Evolutionary conservation across 2,329 filamentous ascomycete genomes (phyloP).

Genomic region (Fusarium torulosum): DNA sequence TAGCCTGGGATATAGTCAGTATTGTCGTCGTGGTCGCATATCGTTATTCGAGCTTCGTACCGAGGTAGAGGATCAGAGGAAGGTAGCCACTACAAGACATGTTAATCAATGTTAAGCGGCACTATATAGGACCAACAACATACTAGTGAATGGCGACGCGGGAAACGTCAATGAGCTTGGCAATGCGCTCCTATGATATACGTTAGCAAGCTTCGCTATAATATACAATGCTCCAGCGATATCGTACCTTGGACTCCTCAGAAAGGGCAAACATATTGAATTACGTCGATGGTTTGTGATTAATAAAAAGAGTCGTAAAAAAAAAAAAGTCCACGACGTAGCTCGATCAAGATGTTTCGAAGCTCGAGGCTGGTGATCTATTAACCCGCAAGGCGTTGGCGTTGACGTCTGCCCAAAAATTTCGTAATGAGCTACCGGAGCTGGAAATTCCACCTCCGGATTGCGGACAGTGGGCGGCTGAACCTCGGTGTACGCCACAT

Average conservation of each 20-base stretch:
- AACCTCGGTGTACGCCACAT: conserved; percentile 49
- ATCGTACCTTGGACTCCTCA: conserved; percentile 91
- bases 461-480: conserved; percentile 38
- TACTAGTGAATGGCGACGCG: conserved; percentile 97
- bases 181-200: conserved; percentile 86
- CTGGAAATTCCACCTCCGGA: conserved; percentile 46
- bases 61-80: conserved; percentile 95
- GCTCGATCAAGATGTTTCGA: conserved; percentile 18
- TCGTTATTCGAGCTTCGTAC: conserved; percentile 63
- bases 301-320: conserved; percentile 4
- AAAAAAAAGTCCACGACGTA: conserved; percentile 4
- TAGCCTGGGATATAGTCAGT: conserved; percentile 72
- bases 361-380: conserved; percentile 35
- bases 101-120: conserved; percentile 52
- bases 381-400: conserved; percentile 24
- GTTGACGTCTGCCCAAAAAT: conserved; percentile 44
- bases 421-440: conserved; percentile 35
- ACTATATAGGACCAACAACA: conserved; percentile 55
- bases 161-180: conserved; percentile 94
- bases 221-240: not conserved
- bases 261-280: conserved; percentile 77
- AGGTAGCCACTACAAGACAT: conserved; percentile 81
- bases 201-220: conserved; percentile 29
- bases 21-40: conserved; percentile 17
- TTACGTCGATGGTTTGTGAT: not conserved